These are phyloP conservation scores for Candida pseudoglaebosa DNA, from an alignment of 805 yeast species.

Conservation along the genomic window DNA sequence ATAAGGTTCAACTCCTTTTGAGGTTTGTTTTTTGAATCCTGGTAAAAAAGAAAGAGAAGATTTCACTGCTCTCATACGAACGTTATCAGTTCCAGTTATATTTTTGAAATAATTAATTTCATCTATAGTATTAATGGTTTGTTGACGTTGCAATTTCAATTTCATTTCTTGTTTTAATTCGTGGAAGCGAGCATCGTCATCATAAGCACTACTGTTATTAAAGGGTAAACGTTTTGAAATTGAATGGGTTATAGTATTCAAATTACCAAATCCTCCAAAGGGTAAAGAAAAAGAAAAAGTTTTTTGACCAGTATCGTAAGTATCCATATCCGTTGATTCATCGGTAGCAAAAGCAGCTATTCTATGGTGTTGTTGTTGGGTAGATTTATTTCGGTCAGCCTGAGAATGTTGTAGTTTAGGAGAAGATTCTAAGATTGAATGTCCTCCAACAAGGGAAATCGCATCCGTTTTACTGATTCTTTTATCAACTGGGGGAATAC, in stretches of 20 bases:
- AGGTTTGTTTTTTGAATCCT: conserved; percentile 16
- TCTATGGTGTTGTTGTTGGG: conserved; percentile 14
- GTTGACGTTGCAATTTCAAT: conserved; percentile 47
- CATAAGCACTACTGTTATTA: conserved; percentile 12
- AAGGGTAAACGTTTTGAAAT: conserved; percentile 14
- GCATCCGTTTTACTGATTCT: conserved; percentile 32
- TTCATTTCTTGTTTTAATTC: conserved; percentile 25
- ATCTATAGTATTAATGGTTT: conserved; percentile 56
- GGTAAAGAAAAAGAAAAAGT: conserved; percentile 59
- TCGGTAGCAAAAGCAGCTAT: conserved; percentile 27
- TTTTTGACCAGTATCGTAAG: conserved; percentile 23
- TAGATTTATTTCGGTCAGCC: conserved; percentile 13
- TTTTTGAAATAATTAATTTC: conserved; percentile 57
- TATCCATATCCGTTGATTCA: conserved; percentile 20
- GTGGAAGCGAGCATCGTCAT: conserved; percentile 14
- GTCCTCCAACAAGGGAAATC: conserved; percentile 51
- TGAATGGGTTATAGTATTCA: conserved; percentile 20
- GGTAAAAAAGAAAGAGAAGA: conserved; percentile 46
- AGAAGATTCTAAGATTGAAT: conserved; percentile 18
- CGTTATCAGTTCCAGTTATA: conserved; percentile 58
- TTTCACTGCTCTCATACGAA: conserved; percentile 65
- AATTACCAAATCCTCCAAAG: conserved; percentile 42
- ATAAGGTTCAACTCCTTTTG: conserved; percentile 23
- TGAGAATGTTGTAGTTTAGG: conserved; percentile 11
- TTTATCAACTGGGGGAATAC: conserved; percentile 2